Evolutionary conservation across 495 filamentous ascomycete genomes (phyloP).

Genomic region (Cenococcum geophilum): DNA sequence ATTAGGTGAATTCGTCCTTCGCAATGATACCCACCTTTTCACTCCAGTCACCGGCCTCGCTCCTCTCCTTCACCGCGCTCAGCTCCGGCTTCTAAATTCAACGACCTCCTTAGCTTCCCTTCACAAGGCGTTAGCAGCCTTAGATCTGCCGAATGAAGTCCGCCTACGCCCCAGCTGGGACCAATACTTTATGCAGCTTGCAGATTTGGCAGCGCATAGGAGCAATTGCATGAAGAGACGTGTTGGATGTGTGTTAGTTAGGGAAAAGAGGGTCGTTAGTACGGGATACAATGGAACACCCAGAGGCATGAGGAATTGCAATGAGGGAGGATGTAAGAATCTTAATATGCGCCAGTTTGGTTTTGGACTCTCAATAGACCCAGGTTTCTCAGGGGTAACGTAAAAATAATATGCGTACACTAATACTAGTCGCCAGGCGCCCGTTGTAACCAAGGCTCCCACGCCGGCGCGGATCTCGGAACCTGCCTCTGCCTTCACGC

Average conservation of each 20-base stretch:
- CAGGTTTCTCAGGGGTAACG: too few species aligned
- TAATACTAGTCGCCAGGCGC: conserved; percentile 42
- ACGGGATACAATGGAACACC: conserved; percentile 99
- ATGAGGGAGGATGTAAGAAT: conserved; percentile 76
- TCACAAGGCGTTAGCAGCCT: conserved; percentile 56
- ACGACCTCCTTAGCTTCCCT: conserved; percentile 64
- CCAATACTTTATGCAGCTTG: conserved; percentile 94
- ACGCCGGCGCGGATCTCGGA: conserved; percentile 63
- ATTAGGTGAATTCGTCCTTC: conserved; percentile 70
- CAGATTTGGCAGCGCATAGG: conserved; percentile 81
- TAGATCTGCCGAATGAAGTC: conserved; percentile 70
- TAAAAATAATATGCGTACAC: background rate
- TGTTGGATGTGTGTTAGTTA: conserved; percentile 91
- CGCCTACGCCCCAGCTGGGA: conserved; percentile 93
- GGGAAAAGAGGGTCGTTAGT: conserved; percentile 79
- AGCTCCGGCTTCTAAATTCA: conserved; percentile 79
- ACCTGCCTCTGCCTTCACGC: conserved; percentile 95
- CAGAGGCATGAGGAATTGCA: conserved; percentile 78
- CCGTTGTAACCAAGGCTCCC: conserved; percentile 70
- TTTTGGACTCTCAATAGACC: background rate
- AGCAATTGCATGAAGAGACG: conserved; percentile 98
- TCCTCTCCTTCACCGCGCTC: conserved; percentile 68
- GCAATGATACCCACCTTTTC: conserved; percentile 75
- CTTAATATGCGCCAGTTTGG: background rate
- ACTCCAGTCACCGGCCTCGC: conserved; percentile 57